phyloP scores from a whole-genome alignment of 768 basidiomycete species.

The Chlorophyllum brunneum region DNA sequence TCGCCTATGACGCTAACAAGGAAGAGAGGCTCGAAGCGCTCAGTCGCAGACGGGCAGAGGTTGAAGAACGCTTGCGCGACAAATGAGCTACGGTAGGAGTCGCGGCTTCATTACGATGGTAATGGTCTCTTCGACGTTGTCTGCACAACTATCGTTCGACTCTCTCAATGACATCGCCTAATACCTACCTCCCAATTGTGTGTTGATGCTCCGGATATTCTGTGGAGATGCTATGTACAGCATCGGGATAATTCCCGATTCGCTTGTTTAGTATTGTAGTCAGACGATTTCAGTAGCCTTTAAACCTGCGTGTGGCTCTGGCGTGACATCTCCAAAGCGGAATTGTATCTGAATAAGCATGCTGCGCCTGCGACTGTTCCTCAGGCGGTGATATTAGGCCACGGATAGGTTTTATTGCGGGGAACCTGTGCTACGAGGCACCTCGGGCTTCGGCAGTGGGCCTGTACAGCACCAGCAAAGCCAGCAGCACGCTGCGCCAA shows the following conservation, averaged over 20 bases:
- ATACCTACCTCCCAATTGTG: too few species aligned
- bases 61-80: constrained; percentile 66
- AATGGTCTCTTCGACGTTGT: not conserved
- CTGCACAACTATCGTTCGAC: not conserved
- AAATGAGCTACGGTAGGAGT: constrained; percentile 17
- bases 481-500: not conserved
- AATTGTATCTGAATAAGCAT: not conserved
- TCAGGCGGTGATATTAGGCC: not conserved
- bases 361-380: not conserved
- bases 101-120: not conserved
- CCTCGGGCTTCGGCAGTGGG: not conserved
- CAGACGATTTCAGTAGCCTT: not conserved
- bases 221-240: not conserved
- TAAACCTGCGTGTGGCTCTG: too few species aligned
- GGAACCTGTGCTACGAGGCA: not conserved
- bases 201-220: not conserved
- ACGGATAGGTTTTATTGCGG: too few species aligned
- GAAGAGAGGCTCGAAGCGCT: constrained; percentile 81
- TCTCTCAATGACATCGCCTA: too few species aligned
- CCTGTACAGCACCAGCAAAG: not conserved
- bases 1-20: constrained; percentile 83
- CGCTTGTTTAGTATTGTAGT: not conserved
- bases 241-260: too few species aligned
- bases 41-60: constrained; percentile 58
- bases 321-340: too few species aligned